Percentiles rank a stretch among this genome's conserved stretches.
Evolutionary conservation across 768 basidiomycete genomes (phyloP).

Genomic region (Leccinum subtestaceum): DNA sequence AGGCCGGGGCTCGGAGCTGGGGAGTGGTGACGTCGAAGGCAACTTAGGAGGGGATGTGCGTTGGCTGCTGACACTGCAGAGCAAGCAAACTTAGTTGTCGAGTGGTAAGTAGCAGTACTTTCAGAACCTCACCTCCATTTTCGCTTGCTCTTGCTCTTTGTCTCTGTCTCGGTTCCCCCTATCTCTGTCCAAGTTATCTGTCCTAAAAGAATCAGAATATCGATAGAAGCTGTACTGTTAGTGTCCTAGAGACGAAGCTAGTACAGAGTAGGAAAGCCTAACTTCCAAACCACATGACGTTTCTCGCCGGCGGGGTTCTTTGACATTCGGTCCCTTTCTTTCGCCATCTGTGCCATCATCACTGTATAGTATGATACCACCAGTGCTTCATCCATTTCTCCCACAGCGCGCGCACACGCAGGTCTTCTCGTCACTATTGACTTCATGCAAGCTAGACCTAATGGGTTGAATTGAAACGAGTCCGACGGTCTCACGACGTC

Average conservation of each 20-base stretch:
- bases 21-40: neutral
- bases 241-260: conserved; percentile 12
- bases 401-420: neutral
- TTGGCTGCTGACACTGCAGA: too few relatives aligned
- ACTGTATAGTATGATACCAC: neutral
- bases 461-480: conserved; percentile 14
- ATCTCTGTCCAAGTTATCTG: neutral
- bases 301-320: neutral
- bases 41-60: neutral
- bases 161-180: neutral
- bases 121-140: too few relatives aligned
- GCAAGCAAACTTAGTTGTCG: neutral
- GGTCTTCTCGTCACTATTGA: neutral
- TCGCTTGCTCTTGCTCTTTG: neutral
- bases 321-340: neutral
- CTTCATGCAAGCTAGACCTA: neutral
- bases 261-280: conserved; percentile 1
- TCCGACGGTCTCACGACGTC: neutral
- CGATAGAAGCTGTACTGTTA: conserved; percentile 12
- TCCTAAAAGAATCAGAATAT: neutral
- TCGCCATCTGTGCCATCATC: neutral
- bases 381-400: neutral
- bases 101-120: neutral
- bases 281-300: neutral
- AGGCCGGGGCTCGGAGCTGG: neutral